Percentiles rank a stretch among this genome's conserved stretches.
These are phyloP conservation scores for Paracoccidioides brasiliensis DNA, from an alignment of 2,329 filamentous ascomycete species.

Conservation along the genomic window DNA sequence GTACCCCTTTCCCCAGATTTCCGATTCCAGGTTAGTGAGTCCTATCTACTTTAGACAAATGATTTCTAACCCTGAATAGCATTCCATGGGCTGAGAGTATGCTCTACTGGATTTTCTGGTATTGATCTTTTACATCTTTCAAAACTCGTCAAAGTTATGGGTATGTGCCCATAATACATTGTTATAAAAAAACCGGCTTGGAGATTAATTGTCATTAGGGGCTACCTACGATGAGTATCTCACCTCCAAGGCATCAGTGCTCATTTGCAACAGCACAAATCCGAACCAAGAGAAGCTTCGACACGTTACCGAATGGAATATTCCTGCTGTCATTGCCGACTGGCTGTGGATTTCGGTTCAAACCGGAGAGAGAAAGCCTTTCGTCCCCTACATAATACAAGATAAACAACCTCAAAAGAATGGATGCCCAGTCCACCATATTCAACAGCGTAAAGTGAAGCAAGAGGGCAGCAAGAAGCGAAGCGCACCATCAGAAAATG, in stretches of 20 bases:
- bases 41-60: constrained; percentile 3
- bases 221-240: constrained; percentile 71
- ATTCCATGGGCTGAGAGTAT: constrained; percentile 58
- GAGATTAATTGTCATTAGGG: constrained; percentile 33
- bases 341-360: constrained; percentile 80
- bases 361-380: constrained; percentile 35
- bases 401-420: constrained; percentile 15
- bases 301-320: constrained; percentile 58
- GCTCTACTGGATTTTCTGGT: constrained; percentile 68
- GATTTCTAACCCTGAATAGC: constrained; percentile 24
- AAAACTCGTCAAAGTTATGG: constrained; percentile 61
- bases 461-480: not conserved
- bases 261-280: constrained; percentile 53
- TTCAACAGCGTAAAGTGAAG: not conserved
- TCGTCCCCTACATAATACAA: constrained; percentile 33
- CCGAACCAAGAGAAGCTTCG: constrained; percentile 57
- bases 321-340: constrained; percentile 65
- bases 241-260: constrained; percentile 55
- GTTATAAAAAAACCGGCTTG: not conserved
- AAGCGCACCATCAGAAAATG: not conserved
- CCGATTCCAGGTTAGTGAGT: constrained; percentile 43
- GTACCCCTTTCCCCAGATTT: constrained; percentile 60
- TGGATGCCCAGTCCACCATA: constrained; percentile 1
- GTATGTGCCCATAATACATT: constrained; percentile 19
- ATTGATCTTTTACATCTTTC: constrained; percentile 77